Percentiles rank a stretch among this genome's conserved stretches.
Evolutionary conservation across 306 rosid genomes (phyloP).

Genomic region (Acacia crassicarpa): DNA sequence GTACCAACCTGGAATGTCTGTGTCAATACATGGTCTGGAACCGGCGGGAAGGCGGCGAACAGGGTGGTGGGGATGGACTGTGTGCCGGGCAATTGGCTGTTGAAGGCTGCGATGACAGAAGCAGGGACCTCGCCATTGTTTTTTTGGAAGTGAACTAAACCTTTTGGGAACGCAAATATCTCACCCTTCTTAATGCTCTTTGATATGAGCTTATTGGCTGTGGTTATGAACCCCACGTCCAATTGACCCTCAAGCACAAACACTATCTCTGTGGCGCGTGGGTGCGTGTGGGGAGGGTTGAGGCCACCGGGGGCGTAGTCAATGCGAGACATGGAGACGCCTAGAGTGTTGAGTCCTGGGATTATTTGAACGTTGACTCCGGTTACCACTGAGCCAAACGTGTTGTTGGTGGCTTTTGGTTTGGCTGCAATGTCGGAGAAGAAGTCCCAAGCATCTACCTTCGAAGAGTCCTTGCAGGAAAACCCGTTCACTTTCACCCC

Average conservation of each 20-base stretch:
- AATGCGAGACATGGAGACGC: slow-evolving; percentile 71
- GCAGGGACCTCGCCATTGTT: slow-evolving; percentile 63
- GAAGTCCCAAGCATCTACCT: slow-evolving; percentile 67
- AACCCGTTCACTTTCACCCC: slow-evolving; percentile 74
- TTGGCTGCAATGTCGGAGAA: slow-evolving; percentile 55
- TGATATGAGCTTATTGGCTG: slow-evolving; percentile 57
- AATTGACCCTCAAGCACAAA: slow-evolving; percentile 69
- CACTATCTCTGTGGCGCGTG: slow-evolving; percentile 86
- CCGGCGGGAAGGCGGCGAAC: slow-evolving; percentile 64
- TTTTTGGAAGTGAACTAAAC: slow-evolving; percentile 81
- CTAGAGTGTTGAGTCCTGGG: slow-evolving; percentile 91
- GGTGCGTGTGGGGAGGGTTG: slow-evolving; percentile 97
- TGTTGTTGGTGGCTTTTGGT: slow-evolving; percentile 75
- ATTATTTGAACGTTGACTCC: slow-evolving; percentile 67
- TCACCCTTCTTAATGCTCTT: slow-evolving; percentile 75
- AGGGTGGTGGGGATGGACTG: slow-evolving; percentile 55
- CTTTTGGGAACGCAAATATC: slow-evolving; percentile 76
- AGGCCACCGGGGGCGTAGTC: slow-evolving; percentile 89
- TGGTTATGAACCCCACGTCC: slow-evolving; percentile 86
- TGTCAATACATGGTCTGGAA: slow-evolving; percentile 69
- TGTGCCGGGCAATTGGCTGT: slow-evolving; percentile 88
- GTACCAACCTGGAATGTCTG: slow-evolving; percentile 65
- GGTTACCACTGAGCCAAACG: slow-evolving; percentile 65
- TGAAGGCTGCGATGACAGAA: slow-evolving; percentile 68
- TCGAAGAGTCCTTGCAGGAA: slow-evolving; percentile 56